These are phyloP conservation scores for Talinum fruticosum DNA, from an alignment of 148 eudicot genomes.

Conservation along the genomic window DNA sequence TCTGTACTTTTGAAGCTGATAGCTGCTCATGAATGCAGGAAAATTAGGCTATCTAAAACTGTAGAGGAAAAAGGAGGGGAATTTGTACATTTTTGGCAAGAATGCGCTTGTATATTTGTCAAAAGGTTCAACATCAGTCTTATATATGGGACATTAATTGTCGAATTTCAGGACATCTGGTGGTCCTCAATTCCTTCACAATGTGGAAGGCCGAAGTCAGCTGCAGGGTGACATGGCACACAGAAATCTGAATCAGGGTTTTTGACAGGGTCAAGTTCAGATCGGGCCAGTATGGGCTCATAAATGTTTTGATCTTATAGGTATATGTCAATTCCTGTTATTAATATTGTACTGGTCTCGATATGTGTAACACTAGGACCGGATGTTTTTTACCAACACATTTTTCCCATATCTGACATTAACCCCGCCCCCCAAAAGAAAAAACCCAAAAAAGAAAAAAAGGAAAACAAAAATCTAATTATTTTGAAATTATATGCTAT, in stretches of 20 bases:
- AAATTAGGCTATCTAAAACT: not conserved
- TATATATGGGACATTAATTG: not conserved
- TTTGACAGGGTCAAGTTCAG: not conserved
- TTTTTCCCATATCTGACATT: not conserved
- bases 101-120: not conserved
- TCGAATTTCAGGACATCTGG: not conserved
- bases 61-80: not conserved
- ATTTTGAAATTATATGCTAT: too few species aligned
- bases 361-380: too few species aligned
- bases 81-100: not conserved
- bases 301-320: not conserved
- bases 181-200: too few species aligned
- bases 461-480: too few species aligned
- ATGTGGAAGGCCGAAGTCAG: too few species aligned
- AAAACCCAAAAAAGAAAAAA: too few species aligned
- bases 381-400: too few species aligned
- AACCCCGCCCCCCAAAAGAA: too few species aligned
- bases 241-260: too few species aligned
- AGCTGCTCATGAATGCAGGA: slow-evolving; percentile 41
- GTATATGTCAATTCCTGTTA: too few species aligned
- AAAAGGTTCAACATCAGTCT: not conserved
- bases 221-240: too few species aligned
- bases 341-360: too few species aligned
- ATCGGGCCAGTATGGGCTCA: not conserved
- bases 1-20: slow-evolving; percentile 95